A percentile compares a stretch with the other conserved stretches of the same genome.
Conservation (phyloP, 2,329 filamentous ascomycete genomes). For the Chaetomiaceae sp. region DNA sequence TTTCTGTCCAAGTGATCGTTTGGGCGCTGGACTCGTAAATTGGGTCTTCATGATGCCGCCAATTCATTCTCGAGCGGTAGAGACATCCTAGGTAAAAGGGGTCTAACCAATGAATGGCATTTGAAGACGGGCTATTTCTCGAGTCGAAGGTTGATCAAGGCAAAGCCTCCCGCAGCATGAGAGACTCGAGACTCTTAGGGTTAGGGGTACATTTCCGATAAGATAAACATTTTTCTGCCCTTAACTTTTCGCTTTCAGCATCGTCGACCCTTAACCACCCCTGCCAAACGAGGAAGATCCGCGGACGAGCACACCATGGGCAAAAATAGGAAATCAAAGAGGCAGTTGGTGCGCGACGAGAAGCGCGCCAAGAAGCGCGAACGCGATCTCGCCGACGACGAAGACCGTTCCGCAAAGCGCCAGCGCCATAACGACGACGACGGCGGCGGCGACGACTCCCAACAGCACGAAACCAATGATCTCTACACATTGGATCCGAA, state of each 20-base stretch:
- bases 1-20: too few relatives aligned
- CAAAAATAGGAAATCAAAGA: slow-evolving; percentile 36
- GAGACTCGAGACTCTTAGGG: too few relatives aligned
- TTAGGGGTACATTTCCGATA: slow-evolving; percentile 7
- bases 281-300: neutral
- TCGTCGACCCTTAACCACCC: neutral
- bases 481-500: slow-evolving; percentile 10
- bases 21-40: too few relatives aligned
- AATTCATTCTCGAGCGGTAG: too few relatives aligned
- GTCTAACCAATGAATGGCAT: too few relatives aligned
- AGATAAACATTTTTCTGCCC: slow-evolving; percentile 15
- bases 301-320: slow-evolving; percentile 27
- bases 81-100: too few relatives aligned
- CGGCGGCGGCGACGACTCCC: neutral
- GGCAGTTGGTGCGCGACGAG: slow-evolving; percentile 36
- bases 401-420: slow-evolving; percentile 27
- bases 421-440: slow-evolving; percentile 24
- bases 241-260: slow-evolving; percentile 5
- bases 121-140: too few relatives aligned
- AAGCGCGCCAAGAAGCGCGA: slow-evolving; percentile 35
- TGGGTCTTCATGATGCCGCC: too few relatives aligned
- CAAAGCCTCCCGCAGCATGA: too few relatives aligned
- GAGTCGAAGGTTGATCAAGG: too few relatives aligned
- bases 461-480: slow-evolving; percentile 1
- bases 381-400: slow-evolving; percentile 28